phyloP scores from a whole-genome alignment of 2,329 filamentous ascomycete species.

The Phoma herbarum region DNA sequence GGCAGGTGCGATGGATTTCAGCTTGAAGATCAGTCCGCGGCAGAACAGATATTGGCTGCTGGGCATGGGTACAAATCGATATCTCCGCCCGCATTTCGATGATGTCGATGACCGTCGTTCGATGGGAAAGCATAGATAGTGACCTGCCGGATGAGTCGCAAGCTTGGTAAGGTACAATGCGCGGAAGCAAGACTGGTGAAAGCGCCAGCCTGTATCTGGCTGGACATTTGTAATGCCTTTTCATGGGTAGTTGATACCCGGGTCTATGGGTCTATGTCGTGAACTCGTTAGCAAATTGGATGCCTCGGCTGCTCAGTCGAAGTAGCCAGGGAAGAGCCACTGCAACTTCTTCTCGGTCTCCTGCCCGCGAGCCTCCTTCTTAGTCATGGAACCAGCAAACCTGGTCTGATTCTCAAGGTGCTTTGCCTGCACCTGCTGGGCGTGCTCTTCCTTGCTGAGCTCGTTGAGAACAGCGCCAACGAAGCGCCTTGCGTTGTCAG shows the following conservation, averaged over 20 bases:
- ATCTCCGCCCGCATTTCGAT: constrained; percentile 25
- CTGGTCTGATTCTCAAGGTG: constrained; percentile 80
- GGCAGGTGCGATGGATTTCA: constrained; percentile 30
- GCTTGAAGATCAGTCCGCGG: constrained; percentile 24
- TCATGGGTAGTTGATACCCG: constrained; percentile 5
- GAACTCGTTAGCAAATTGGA: constrained; percentile 11
- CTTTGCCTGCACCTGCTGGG: constrained; percentile 78
- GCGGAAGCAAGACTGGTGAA: constrained; percentile 10
- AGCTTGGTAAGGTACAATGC: neutral
- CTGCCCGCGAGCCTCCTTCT: constrained; percentile 74
- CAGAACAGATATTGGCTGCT: constrained; percentile 10
- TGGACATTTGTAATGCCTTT: constrained; percentile 19
- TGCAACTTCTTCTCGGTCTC: constrained; percentile 81
- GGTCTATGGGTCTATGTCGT: constrained; percentile 21
- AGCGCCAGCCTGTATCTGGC: neutral
- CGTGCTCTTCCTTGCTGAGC: constrained; percentile 79
- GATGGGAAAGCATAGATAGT: constrained; percentile 9
- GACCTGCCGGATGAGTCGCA: constrained; percentile 28
- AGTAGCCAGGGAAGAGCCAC: constrained; percentile 89
- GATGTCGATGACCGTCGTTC: constrained; percentile 26
- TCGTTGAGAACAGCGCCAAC: constrained; percentile 89
- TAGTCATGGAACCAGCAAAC: constrained; percentile 84
- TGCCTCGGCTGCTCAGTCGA: constrained; percentile 48
- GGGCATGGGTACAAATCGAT: constrained; percentile 31
- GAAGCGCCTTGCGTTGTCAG: constrained; percentile 83